Evolutionary conservation across 495 filamentous ascomycete species (phyloP), one percentile per base, ranked within the genome.

Genomic region (Aspergillus asperescens): DNA sequence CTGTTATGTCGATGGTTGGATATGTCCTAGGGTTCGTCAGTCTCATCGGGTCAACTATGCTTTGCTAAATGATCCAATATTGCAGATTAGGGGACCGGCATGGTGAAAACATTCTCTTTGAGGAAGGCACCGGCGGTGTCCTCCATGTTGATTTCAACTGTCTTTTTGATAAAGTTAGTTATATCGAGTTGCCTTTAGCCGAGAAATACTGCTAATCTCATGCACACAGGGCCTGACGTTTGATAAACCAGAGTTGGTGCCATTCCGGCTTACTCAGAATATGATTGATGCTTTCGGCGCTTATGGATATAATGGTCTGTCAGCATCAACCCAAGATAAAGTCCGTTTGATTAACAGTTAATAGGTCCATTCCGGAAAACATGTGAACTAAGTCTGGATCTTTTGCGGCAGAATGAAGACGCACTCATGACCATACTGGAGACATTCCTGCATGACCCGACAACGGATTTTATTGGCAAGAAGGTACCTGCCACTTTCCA

Each of bases 71-170:
- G 39, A 25, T 39, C 50, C 32, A 7, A 52, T 25, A 3, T n/a
- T 54, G 54, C 39, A 81, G 78, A 13, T 80, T 99, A 4, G 93
- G 93, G 31, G 93, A 99, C 64, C 89, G 93, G n/a, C 93, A 99
- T 68, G 91, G 91, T 48, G 93, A 97, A 70, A 99, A 99, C 66
- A 88, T 99, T 44, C 79, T 96, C 28, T 88, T 97, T 42, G 90
- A 97, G 66, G 89, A 96, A 77, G 84, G 85, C 29, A 94, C 90
- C 55, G 93, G 94, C 39, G 94, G 95, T 48, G 83, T 94, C 20
- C 83, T 97, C 62, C 93, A 99, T 70, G 93, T 99, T 44, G 93
- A 99, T 71, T 99, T 99, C 79, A 99, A 99, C 71, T 99, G 93
- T 70, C 85, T 99, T 18, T 99, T 99, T 68, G 94, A 99, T 75